phyloP scores from a whole-genome alignment of 352 stramenopile species.

The Peronospora destructor region DNA sequence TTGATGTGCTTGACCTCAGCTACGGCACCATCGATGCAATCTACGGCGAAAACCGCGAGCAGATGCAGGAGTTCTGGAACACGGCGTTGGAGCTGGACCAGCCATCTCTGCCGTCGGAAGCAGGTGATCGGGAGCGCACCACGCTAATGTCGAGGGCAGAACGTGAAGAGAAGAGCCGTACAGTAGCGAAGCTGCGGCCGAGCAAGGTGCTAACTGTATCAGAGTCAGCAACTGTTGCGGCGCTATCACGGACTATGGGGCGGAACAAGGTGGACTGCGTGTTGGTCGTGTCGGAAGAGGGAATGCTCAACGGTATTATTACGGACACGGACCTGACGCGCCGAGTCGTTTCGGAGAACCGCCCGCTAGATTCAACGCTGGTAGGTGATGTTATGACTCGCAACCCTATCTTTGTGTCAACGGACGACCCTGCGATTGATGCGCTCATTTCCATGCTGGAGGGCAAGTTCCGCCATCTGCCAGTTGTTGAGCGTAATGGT shows the following conservation, averaged over 20 bases:
- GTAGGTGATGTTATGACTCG: slow-evolving; percentile 80
- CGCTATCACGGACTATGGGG: slow-evolving; percentile 84
- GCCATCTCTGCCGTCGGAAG: slow-evolving; percentile 31
- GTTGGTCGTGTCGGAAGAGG: slow-evolving; percentile 86
- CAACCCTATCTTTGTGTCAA: slow-evolving; percentile 80
- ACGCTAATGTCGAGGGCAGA: slow-evolving; percentile 51
- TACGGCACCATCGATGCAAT: slow-evolving; percentile 86
- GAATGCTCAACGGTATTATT: slow-evolving; percentile 91
- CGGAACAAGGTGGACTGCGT: slow-evolving; percentile 89
- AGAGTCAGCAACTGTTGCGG: slow-evolving; percentile 73
- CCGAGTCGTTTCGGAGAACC: slow-evolving; percentile 76
- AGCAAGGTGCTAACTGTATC: slow-evolving; percentile 86
- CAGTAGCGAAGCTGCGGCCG: slow-evolving; percentile 70
- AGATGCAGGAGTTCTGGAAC: slow-evolving; percentile 89
- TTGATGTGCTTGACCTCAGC: slow-evolving; percentile 80
- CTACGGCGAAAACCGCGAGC: slow-evolving; percentile 80
- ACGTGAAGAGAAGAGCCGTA: slow-evolving; percentile 69
- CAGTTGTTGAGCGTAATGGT: slow-evolving; percentile 70
- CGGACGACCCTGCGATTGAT: slow-evolving; percentile 76
- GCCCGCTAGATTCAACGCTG: slow-evolving; percentile 53
- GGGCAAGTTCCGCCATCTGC: slow-evolving; percentile 83
- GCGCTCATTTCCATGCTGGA: slow-evolving; percentile 83
- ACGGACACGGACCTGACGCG: slow-evolving; percentile 89
- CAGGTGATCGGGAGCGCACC: slow-evolving; percentile 40
- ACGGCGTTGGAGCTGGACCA: slow-evolving; percentile 76